Percentiles rank a stretch among this genome's conserved stretches.
phyloP scores from a whole-genome alignment of 148 eudicot species.

The Silene conica region DNA sequence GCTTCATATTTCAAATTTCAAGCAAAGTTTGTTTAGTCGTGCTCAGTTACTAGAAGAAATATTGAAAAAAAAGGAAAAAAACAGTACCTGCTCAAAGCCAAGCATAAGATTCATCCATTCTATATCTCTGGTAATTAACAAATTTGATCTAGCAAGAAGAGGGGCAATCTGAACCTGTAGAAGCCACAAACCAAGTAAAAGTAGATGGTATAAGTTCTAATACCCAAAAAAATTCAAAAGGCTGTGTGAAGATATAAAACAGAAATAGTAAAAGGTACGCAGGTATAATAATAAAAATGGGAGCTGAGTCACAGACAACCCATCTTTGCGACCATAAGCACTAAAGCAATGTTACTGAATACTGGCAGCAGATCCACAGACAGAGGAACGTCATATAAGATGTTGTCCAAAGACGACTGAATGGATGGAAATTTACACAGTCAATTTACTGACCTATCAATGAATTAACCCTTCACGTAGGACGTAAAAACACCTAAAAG shows the following conservation, averaged over 20 bases:
- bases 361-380: background rate
- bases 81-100: conserved; percentile 94
- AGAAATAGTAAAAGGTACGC: background rate
- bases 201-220: background rate
- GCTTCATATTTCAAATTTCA: conserved; percentile 3
- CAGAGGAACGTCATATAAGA: too few relatives aligned
- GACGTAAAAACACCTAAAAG: too few relatives aligned
- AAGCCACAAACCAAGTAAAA: conserved; percentile 2
- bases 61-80: background rate
- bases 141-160: conserved; percentile 92
- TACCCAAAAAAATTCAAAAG: background rate
- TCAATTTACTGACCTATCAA: background rate
- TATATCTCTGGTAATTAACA: conserved; percentile 90
- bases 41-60: background rate
- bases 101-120: conserved; percentile 95
- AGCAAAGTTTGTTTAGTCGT: background rate
- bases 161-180: conserved; percentile 65
- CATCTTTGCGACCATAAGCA: background rate
- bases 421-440: background rate
- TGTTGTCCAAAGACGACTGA: too few relatives aligned
- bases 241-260: background rate
- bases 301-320: background rate
- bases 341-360: background rate
- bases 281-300: background rate
- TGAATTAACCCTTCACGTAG: too few relatives aligned